phyloP scores from a whole-genome alignment of 371 early-diverging fungal species.

The Mortierella sp. region DNA sequence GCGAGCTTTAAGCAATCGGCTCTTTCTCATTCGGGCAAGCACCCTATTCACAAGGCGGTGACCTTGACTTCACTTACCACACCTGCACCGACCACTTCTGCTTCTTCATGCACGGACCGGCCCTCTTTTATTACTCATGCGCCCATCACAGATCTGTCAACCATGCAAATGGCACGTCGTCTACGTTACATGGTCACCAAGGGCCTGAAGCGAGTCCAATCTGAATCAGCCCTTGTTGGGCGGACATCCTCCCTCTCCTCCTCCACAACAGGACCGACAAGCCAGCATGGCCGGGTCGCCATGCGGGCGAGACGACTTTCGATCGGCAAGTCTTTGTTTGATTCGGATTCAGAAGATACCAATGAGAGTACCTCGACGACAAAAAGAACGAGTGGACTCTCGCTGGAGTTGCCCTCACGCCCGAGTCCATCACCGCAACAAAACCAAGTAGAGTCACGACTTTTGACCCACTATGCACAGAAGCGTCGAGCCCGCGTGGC shows the following conservation, averaged over 20 bases:
- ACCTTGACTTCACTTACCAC: slow-evolving; percentile 13
- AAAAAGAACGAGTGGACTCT: no score
- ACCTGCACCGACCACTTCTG: background rate
- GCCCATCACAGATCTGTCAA: slow-evolving; percentile 11
- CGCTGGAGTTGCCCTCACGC: background rate
- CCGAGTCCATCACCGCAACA: slow-evolving; percentile 4
- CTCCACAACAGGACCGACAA: background rate
- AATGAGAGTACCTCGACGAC: slow-evolving; percentile 5
- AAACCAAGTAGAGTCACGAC: background rate
- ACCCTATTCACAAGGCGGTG: slow-evolving; percentile 8
- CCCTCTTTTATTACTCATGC: background rate
- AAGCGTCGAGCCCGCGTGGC: slow-evolving; percentile 28
- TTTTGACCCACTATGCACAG: slow-evolving; percentile 29
- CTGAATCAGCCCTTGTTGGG: slow-evolving; percentile 16
- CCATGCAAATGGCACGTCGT: slow-evolving; percentile 31
- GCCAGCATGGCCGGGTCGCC: slow-evolving; percentile 23
- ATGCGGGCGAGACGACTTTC: slow-evolving; percentile 43
- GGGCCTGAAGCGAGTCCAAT: slow-evolving; percentile 31
- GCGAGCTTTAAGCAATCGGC: slow-evolving; percentile 43
- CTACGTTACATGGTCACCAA: slow-evolving; percentile 24
- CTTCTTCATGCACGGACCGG: background rate
- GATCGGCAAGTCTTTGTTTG: slow-evolving; percentile 38
- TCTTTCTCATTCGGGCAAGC: slow-evolving; percentile 22
- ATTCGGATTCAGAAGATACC: slow-evolving; percentile 33
- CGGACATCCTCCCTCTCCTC: no score